These are phyloP conservation scores for Boletus eberwhitei DNA, from an alignment of 768 basidiomycete genomes.

Conservation along the genomic window DNA sequence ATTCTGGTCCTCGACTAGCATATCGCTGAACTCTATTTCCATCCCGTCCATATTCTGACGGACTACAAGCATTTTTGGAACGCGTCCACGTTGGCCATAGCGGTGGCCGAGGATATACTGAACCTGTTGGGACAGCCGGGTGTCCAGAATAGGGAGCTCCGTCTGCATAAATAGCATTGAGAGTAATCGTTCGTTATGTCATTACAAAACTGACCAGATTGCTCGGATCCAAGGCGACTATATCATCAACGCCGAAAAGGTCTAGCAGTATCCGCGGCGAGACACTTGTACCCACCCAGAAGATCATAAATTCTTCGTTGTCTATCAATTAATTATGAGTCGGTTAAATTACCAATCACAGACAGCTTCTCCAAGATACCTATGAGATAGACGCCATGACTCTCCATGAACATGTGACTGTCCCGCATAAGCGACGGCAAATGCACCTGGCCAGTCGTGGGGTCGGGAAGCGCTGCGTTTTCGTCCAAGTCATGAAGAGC, in stretches of 20 bases:
- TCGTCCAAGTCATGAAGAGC: slow-evolving; percentile 84
- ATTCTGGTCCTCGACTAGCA: slow-evolving; percentile 96
- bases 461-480: slow-evolving; percentile 64
- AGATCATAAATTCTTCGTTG: slow-evolving; percentile 81
- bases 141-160: slow-evolving; percentile 65
- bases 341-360: slow-evolving; percentile 13
- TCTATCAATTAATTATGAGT: slow-evolving; percentile 43
- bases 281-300: slow-evolving; percentile 86
- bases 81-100: slow-evolving; percentile 49
- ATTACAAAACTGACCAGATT: slow-evolving; percentile 50
- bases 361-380: slow-evolving; percentile 45
- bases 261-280: slow-evolving; percentile 82
- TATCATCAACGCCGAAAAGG: slow-evolving; percentile 80
- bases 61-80: slow-evolving; percentile 66
- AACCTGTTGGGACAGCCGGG: slow-evolving; percentile 77
- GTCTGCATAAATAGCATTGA: slow-evolving; percentile 42
- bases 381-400: slow-evolving; percentile 87
- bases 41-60: slow-evolving; percentile 90
- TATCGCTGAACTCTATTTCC: slow-evolving; percentile 95
- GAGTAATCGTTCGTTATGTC: not conserved
- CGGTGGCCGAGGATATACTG: slow-evolving; percentile 80
- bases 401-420: slow-evolving; percentile 85
- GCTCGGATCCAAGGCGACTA: slow-evolving; percentile 58
- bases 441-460: slow-evolving; percentile 51
- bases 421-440: slow-evolving; percentile 79